Conservation (phyloP, 495 filamentous ascomycete genomes). For the Hyaloscypha hepaticicola region DNA sequence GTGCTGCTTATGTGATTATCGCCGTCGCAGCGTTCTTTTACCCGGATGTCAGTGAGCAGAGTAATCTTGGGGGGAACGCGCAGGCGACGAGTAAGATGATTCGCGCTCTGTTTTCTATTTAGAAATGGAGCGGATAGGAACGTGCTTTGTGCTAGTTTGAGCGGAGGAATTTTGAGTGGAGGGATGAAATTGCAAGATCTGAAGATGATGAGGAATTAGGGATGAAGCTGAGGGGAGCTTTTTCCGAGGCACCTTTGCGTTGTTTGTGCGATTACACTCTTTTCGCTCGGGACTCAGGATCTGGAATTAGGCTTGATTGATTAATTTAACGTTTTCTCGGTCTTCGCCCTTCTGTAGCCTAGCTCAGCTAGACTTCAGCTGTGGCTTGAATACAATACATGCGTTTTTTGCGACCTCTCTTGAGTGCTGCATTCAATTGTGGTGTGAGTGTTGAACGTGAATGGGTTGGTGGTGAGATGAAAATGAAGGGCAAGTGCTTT, state of each 20-base stretch:
- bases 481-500: too few relatives aligned
- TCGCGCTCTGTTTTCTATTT: neutral
- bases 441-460: too few relatives aligned
- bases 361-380: too few relatives aligned
- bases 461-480: too few relatives aligned
- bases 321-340: too few relatives aligned
- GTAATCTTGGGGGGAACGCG: conserved; percentile 35
- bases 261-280: neutral
- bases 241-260: neutral
- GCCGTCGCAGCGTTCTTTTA: conserved; percentile 66
- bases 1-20: conserved; percentile 82
- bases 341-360: too few relatives aligned
- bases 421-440: too few relatives aligned
- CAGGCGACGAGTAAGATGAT: conserved; percentile 23
- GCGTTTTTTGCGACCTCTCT: too few relatives aligned
- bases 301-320: neutral
- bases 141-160: too few relatives aligned
- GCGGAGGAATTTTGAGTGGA: neutral
- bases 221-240: neutral
- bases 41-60: conserved; percentile 50
- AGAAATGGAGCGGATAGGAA: neutral
- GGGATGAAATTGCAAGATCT: neutral
- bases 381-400: too few relatives aligned
- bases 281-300: neutral
- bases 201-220: neutral